Base-by-base conservation (phyloP, 371 early-diverging fungal species). In the Phascolomyces articulosus region DNA sequence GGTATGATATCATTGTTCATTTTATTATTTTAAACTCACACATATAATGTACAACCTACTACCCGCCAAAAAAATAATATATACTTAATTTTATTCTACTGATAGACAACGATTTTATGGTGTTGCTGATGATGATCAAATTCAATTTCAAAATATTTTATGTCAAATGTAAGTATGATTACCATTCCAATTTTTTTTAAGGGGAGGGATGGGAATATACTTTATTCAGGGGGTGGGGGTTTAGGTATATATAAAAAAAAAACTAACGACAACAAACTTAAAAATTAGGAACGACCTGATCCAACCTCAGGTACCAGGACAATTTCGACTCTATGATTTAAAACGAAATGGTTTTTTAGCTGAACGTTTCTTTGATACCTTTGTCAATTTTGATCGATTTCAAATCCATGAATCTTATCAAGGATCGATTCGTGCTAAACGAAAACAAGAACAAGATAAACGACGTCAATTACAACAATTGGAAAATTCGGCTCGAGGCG, bases 291-390 rank as follows among this genome's bases (percentile, higher is more conserved):
- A 80, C 54, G 83, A 83, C 62, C 48, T 83, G 13, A 77, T 83
- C 31, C 73, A 72, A 55, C 83, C 83, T 24, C 28, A 62, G n/a
- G 60, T 64, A 27, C 72, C 70, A 27, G 74, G 75, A 2, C 80
- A 83, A 61, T 80, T 78, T 53, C 47, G 63, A 24, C 47, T 83
- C 24, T 51, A 49, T 15, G 83, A 83, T 29, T 58, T 83, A 40
- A 82, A 79, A 64, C 72, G 69, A 16, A 78, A 79, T 54, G 71
- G 77, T 0, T 73, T 69, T 13, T 57, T 77, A 38, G 83, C 83
- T 16, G 83, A 83, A 63, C 66, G 80, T 3, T 83, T 83, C 40
- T 78, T 80, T 58, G 83, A 83, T 51, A 83, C 80, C 2, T 83
- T 83, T 67, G 31, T 74, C 11, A 78, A 77, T 47, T 71, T 83